phyloP scores from a whole-genome alignment of 2,329 filamentous ascomycete species.

The Emmonsiellopsis sp. region DNA sequence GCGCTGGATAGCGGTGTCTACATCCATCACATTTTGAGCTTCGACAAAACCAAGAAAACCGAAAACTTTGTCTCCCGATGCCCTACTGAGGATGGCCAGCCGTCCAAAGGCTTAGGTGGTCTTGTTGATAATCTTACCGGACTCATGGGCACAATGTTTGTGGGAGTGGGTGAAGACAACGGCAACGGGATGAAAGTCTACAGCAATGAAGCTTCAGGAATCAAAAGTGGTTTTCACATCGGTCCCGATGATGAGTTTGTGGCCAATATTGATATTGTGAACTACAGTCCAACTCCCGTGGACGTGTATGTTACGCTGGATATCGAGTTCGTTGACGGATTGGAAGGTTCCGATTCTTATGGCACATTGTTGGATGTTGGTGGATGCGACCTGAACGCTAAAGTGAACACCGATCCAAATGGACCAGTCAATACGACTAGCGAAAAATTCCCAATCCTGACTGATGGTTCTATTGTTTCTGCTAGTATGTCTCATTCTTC shows the following conservation, averaged over 20 bases:
- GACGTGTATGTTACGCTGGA: neutral
- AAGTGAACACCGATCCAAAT: neutral
- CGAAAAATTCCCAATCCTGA: neutral
- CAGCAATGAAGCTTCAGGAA: neutral
- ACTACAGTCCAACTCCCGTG: neutral
- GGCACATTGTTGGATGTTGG: neutral
- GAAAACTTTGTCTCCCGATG: neutral
- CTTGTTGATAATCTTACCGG: neutral
- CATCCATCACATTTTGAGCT: conserved; percentile 1
- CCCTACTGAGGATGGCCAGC: neutral
- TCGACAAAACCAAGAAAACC: neutral
- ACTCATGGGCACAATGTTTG: neutral
- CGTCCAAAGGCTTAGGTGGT: neutral
- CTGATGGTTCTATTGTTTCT: conserved; percentile 1
- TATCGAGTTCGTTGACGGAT: neutral
- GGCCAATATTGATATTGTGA: neutral
- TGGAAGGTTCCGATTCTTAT: neutral
- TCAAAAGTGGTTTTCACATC: neutral
- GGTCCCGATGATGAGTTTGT: neutral
- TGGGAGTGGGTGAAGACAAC: conserved; percentile 1
- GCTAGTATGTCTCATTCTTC: neutral
- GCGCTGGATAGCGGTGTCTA: neutral
- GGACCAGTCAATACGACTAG: neutral
- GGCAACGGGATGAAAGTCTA: neutral
- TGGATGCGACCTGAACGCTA: neutral